Evolutionary conservation across 495 filamentous ascomycete species (phyloP).

Genomic region (Cercophora samala): DNA sequence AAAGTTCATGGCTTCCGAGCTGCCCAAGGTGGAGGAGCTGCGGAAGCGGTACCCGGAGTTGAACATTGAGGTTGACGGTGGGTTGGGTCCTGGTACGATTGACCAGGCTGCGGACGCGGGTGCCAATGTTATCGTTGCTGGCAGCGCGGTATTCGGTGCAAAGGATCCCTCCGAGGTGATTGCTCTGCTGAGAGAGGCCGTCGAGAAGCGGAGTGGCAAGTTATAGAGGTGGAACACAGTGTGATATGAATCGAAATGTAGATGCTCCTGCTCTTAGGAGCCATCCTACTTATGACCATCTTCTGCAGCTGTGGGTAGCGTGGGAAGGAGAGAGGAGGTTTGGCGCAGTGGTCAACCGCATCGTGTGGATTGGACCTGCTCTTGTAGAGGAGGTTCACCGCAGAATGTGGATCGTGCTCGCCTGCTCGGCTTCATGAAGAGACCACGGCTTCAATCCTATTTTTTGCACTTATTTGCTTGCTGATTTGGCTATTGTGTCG

Average conservation of each 20-base stretch:
- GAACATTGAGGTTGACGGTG: slow-evolving; percentile 97
- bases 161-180: slow-evolving; percentile 85
- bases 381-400: not conserved
- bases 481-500: not conserved
- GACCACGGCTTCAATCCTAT: not conserved
- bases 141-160: slow-evolving; percentile 94
- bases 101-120: slow-evolving; percentile 93
- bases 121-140: slow-evolving; percentile 96
- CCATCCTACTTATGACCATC: not conserved
- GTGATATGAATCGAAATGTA: not conserved
- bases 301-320: not conserved
- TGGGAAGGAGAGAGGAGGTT: not conserved
- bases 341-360: not conserved
- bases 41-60: slow-evolving; percentile 81
- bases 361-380: not conserved
- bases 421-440: not conserved
- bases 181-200: slow-evolving; percentile 67
- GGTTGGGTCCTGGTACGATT: slow-evolving; percentile 81
- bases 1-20: slow-evolving; percentile 93
- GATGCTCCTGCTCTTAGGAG: not conserved
- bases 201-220: slow-evolving; percentile 57
- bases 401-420: not conserved
- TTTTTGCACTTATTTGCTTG: not conserved
- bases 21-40: slow-evolving; percentile 87
- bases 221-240: slow-evolving; percentile 13